phyloP scores from a whole-genome alignment of 768 basidiomycete species.

The Zangia roseola region DNA sequence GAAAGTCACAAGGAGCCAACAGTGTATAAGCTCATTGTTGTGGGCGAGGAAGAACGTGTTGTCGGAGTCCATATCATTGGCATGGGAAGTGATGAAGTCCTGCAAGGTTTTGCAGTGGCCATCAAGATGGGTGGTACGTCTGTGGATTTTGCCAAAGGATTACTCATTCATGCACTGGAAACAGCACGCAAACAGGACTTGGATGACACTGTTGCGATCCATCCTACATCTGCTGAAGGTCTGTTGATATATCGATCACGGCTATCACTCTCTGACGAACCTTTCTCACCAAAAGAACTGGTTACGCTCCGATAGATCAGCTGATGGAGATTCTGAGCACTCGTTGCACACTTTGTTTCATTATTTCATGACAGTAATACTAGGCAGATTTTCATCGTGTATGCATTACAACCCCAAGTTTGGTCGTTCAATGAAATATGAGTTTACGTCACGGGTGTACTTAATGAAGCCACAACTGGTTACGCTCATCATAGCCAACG shows the following conservation, averaged over 20 bases:
- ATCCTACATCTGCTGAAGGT: conserved; percentile 87
- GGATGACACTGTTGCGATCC: conserved; percentile 89
- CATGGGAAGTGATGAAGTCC: conserved; percentile 85
- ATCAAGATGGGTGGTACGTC: conserved; percentile 85
- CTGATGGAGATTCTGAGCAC: not conserved
- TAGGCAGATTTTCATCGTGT: not conserved
- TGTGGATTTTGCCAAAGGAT: not conserved
- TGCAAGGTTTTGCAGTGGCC: conserved; percentile 97
- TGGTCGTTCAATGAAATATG: no score
- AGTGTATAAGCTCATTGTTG: conserved; percentile 86
- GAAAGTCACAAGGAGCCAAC: conserved; percentile 95
- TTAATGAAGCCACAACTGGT: no score
- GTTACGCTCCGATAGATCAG: conserved; percentile 50
- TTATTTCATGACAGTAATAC: not conserved
- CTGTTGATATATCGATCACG: conserved; percentile 20
- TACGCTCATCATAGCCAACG: not conserved
- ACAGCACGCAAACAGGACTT: conserved; percentile 74
- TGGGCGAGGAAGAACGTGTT: conserved; percentile 88
- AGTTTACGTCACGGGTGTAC: no score
- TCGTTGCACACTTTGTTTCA: not conserved
- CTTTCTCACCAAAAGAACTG: conserved; percentile 40
- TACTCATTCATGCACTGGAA: conserved; percentile 6
- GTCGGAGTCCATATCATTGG: conserved; percentile 97
- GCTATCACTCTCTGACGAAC: conserved; percentile 14
- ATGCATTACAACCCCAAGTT: not conserved